phyloP scores from a whole-genome alignment of 495 filamentous ascomycete species.

The Aspergillus avenaceus region DNA sequence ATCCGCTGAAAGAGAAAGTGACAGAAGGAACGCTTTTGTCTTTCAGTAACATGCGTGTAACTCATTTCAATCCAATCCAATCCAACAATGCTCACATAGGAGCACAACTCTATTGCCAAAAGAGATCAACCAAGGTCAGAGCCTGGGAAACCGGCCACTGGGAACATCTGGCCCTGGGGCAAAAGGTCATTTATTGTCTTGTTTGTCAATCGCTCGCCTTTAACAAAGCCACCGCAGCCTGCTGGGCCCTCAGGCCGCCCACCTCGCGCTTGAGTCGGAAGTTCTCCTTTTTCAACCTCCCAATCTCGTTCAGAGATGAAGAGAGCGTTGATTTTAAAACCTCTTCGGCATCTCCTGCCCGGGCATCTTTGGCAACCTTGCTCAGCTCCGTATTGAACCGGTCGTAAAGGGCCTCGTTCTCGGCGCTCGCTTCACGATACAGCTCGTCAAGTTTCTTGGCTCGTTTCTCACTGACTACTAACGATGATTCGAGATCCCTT shows the following conservation, averaged over 20 bases:
- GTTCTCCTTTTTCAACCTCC: constrained; percentile 76
- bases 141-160: constrained; percentile 5
- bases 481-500: constrained; percentile 62
- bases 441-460: constrained; percentile 82
- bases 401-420: constrained; percentile 92
- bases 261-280: constrained; percentile 58
- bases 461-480: constrained; percentile 70
- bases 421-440: constrained; percentile 81
- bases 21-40: constrained; percentile 15
- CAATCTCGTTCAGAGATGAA: constrained; percentile 64
- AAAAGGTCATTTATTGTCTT: neutral
- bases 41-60: constrained; percentile 17
- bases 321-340: constrained; percentile 64
- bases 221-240: constrained; percentile 36
- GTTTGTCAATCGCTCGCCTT: constrained; percentile 34
- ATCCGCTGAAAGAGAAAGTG: constrained; percentile 12
- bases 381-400: constrained; percentile 87
- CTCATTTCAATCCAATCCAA: constrained; percentile 20
- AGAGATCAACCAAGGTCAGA: neutral
- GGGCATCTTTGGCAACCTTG: constrained; percentile 73
- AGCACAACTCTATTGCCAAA: too few relatives aligned
- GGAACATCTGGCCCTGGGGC: constrained; percentile 1
- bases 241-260: constrained; percentile 42
- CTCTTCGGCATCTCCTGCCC: constrained; percentile 67
- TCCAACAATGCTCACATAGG: constrained; percentile 14